Conservation (phyloP, 1,284 basidiomycete genomes). For the Boletus sp. region DNA sequence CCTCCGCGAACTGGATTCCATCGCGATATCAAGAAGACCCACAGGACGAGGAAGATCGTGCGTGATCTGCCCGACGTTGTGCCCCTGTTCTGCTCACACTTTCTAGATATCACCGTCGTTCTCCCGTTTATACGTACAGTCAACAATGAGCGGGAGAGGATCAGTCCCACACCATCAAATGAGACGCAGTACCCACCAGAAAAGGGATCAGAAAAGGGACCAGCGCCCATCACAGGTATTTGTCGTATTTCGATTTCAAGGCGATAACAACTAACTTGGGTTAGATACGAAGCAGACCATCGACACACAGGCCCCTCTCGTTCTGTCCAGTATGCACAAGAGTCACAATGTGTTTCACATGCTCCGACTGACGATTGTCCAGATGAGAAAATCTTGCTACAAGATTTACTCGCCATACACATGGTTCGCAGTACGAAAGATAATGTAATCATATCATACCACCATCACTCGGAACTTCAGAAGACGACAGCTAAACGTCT, state of each 20-base stretch:
- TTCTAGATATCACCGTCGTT: constrained; percentile 47
- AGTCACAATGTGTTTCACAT: not conserved
- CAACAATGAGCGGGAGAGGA: constrained; percentile 14
- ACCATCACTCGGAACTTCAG: constrained; percentile 32
- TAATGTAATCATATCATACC: constrained; percentile 43
- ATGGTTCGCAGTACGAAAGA: constrained; percentile 36
- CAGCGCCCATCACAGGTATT: constrained; percentile 21
- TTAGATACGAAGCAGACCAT: constrained; percentile 39
- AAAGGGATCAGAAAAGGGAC: constrained; percentile 1
- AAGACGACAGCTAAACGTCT: constrained; percentile 37
- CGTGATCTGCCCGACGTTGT: constrained; percentile 18
- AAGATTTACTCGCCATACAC: constrained; percentile 42
- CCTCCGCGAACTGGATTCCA: constrained; percentile 56
- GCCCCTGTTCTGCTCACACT: not conserved
- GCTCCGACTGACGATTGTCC: not conserved
- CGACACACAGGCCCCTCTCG: constrained; percentile 51
- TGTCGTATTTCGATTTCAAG: not conserved
- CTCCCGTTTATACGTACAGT: constrained; percentile 46
- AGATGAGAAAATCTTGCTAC: constrained; percentile 30
- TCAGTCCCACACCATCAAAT: constrained; percentile 7
- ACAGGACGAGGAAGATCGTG: constrained; percentile 45
- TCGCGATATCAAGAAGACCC: constrained; percentile 51
- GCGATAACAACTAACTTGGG: not conserved
- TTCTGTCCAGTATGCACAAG: constrained; percentile 27
- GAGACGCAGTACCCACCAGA: not conserved